phyloP scores from a whole-genome alignment of 2,329 filamentous ascomycete genomes.

The Fusarium chuoi region DNA sequence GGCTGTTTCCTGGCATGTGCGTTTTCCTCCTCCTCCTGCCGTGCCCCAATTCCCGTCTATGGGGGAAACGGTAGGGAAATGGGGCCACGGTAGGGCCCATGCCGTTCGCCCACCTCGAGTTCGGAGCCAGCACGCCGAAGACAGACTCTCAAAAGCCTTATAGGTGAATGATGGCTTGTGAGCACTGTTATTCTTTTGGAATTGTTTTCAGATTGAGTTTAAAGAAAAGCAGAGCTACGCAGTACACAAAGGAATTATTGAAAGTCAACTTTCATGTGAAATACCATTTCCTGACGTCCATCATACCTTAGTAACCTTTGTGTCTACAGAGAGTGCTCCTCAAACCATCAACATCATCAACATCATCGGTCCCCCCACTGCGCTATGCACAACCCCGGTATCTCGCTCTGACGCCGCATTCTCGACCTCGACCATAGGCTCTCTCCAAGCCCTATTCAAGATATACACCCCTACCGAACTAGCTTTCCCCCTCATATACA shows the following conservation, averaged over 20 bases:
- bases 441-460: constrained; percentile 32
- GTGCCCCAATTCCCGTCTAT: background rate
- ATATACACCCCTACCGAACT: constrained; percentile 18
- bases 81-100: constrained; percentile 41
- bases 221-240: background rate
- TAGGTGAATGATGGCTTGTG: background rate
- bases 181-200: background rate
- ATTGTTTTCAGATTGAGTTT: background rate
- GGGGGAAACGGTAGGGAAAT: constrained; percentile 31
- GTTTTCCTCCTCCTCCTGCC: constrained; percentile 5
- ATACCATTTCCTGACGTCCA: constrained; percentile 21
- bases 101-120: constrained; percentile 35
- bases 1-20: constrained; percentile 44
- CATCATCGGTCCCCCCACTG: constrained; percentile 30
- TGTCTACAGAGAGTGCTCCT: constrained; percentile 2
- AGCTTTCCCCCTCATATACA: constrained; percentile 27
- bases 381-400: constrained; percentile 26
- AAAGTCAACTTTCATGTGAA: constrained; percentile 23
- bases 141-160: background rate
- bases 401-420: constrained; percentile 16
- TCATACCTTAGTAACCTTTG: background rate
- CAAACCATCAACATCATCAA: constrained; percentile 32
- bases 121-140: constrained; percentile 36
- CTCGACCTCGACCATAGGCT: background rate
- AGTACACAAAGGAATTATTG: background rate